A percentile compares a stretch with the other conserved stretches of the same genome.
phyloP scores from a whole-genome alignment of 768 basidiomycete genomes.

The Tulasnella sp. region DNA sequence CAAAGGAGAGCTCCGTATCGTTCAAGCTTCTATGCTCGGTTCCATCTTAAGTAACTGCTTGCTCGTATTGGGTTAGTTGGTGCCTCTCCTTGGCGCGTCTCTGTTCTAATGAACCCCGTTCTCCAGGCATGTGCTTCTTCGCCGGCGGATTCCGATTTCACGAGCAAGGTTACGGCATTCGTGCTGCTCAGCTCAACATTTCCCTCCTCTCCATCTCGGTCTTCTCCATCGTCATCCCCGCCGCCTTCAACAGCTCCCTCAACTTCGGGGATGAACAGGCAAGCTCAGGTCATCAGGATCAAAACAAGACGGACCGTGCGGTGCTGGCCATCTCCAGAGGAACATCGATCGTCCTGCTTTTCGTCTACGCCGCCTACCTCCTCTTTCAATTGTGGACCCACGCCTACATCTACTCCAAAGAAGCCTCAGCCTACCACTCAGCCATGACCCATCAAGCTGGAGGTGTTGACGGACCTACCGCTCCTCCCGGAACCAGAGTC shows the following conservation, averaged over 20 bases:
- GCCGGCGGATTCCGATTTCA: conserved; percentile 77
- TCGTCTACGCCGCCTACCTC: conserved; percentile 25
- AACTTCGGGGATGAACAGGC: conserved; percentile 18
- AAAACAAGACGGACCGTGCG: conserved; percentile 11
- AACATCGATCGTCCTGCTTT: conserved; percentile 23
- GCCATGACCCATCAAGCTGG: conserved; percentile 1
- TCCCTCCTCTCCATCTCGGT: conserved; percentile 59
- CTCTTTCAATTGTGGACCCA: conserved; percentile 78
- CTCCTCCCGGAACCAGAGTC: conserved; percentile 5
- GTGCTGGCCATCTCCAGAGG: conserved; percentile 24
- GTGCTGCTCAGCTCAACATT: conserved; percentile 68
- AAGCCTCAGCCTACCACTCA: conserved; percentile 25
- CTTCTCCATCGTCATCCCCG: conserved; percentile 25
- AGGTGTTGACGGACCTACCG: conserved; percentile 20
- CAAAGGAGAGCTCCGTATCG: conserved; percentile 74
- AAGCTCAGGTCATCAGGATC: not conserved
- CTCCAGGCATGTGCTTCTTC: conserved; percentile 87
- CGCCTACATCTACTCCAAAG: conserved; percentile 53
- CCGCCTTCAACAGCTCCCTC: conserved; percentile 25
- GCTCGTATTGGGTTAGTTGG: conserved; percentile 13
- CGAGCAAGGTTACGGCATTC: conserved; percentile 76
- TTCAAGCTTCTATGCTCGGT: conserved; percentile 56
- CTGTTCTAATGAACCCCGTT: conserved; percentile 40
- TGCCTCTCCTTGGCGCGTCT: not conserved
- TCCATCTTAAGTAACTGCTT: conserved; percentile 24